Conservation (phyloP, 108 stramenopile species). For the Conticribra weissflogii region DNA sequence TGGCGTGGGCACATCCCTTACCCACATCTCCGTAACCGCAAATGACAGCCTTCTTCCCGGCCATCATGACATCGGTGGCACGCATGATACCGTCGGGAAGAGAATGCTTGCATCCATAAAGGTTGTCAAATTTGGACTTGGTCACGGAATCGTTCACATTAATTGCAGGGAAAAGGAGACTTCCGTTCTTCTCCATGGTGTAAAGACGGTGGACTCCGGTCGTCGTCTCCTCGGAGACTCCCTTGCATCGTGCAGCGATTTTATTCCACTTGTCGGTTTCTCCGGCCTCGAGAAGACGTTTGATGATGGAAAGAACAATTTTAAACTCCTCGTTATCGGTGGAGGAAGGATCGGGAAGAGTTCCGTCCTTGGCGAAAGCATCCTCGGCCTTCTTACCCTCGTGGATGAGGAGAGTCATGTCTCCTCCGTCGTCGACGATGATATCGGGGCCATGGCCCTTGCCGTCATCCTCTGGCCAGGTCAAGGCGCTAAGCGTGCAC, state of each 20-base stretch:
- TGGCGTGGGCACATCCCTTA: conserved; percentile 99
- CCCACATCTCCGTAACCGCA: conserved; percentile 99
- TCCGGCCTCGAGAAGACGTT: conserved; percentile 92
- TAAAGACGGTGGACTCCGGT: conserved; percentile 99
- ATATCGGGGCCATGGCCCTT: conserved; percentile 98
- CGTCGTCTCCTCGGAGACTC: conserved; percentile 99
- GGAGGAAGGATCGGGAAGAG: conserved; percentile 95
- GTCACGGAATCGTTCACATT: conserved; percentile 99
- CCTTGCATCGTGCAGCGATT: conserved; percentile 93
- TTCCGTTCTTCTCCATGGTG: conserved; percentile 97
- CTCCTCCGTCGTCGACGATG: conserved; percentile 99
- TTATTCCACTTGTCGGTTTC: conserved; percentile 99
- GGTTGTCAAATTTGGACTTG: conserved; percentile 99
- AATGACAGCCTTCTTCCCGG: conserved; percentile 99
- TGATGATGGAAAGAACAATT: conserved; percentile 97
- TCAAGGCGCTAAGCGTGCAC: conserved; percentile 97
- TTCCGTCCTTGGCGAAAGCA: conserved; percentile 94
- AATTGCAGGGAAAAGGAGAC: conserved; percentile 99
- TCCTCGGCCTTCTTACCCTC: conserved; percentile 99
- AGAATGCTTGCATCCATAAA: conserved; percentile 99
- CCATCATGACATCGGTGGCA: conserved; percentile 99
- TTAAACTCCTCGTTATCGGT: conserved; percentile 99
- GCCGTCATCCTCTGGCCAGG: conserved; percentile 97
- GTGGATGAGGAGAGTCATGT: conserved; percentile 99
- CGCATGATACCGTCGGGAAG: conserved; percentile 99